These are phyloP conservation scores for Stephania cephalantha DNA, from an alignment of 164 flowering plant genomes.

Conservation along the genomic window DNA sequence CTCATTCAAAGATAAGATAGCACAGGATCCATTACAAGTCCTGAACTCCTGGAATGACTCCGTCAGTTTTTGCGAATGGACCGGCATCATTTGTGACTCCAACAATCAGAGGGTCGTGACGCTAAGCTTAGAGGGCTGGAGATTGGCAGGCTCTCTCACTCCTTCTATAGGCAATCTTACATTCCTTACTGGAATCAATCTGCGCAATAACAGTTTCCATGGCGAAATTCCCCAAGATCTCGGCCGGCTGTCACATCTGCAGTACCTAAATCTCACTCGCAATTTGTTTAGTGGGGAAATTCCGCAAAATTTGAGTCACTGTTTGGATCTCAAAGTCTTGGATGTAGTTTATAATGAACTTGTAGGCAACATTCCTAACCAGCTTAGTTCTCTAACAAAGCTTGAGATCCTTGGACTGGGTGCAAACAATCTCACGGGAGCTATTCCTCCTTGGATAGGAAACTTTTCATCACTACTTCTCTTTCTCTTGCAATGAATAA, in stretches of 20 bases:
- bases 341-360: slow-evolving; percentile 13
- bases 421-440: slow-evolving; percentile 23
- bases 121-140: slow-evolving; percentile 11
- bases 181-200: slow-evolving; percentile 16
- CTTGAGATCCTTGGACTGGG: slow-evolving; percentile 2
- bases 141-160: slow-evolving; percentile 21
- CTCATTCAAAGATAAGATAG: too few relatives aligned
- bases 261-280: slow-evolving; percentile 8
- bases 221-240: slow-evolving; percentile 28
- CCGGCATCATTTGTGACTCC: slow-evolving; percentile 26
- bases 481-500: neutral
- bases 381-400: slow-evolving; percentile 15
- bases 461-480: slow-evolving; percentile 10
- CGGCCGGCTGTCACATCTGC: slow-evolving; percentile 16
- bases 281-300: slow-evolving; percentile 21
- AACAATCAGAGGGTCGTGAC: slow-evolving; percentile 17
- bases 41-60: too few relatives aligned
- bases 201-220: slow-evolving; percentile 21
- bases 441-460: slow-evolving; percentile 20
- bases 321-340: slow-evolving; percentile 15
- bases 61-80: slow-evolving; percentile 18
- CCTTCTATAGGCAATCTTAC: slow-evolving; percentile 30
- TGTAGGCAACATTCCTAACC: slow-evolving; percentile 21
- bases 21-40: too few relatives aligned
- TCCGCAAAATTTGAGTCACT: slow-evolving; percentile 25